Evolutionary conservation across 148 eudicot genomes (phyloP), one percentile per base, ranked within the genome.

Genomic region (Oxyria digyna): DNA sequence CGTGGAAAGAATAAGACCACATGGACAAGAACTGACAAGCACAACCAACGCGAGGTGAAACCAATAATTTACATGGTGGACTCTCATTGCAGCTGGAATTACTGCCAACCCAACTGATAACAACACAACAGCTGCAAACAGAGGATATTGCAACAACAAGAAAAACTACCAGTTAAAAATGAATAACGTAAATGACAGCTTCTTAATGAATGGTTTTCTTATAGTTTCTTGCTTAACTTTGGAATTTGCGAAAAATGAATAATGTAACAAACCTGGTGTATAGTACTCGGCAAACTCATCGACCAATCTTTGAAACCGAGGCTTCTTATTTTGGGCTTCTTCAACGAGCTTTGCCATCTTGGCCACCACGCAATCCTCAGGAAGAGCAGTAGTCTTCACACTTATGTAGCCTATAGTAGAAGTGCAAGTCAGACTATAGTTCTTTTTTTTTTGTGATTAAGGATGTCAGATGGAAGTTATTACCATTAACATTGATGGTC

Each of bases 281-380:
- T 66, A 66, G 70, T 80, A 93, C 81, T 83, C 87, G 41, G 98
- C 88, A 68, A 83, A 85, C 74, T 73, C 81, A 73, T 93, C 98
- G 15, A 93, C 77, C 33, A 84, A 71, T 69, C 87, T 82, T 67
- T 93, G 89, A 52, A 87, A 86, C 77, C 65, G 82, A 35, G 95
- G 88, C 71, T 85, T 86, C 20, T 79, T 86, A 73, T 77, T 86
- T 65, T 93, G 96, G 68, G 98, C 88, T 65, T 87, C 96, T 85
- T 93, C 96, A 11, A 94, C 98, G 26, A 94, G 84, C 83, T 85
- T 90, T 27, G 91, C 89, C 95, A 89, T 86, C 75, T 78, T 84
- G 11, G 97, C 92, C 54, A 94, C 98, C 66, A 84, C 92, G 63
- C 92, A 83, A 48, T 94, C 97, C 68, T 90, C 87, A 4, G 97